Evolutionary conservation across 1,284 basidiomycete species (phyloP), one percentile per base, ranked within the genome.

Genomic region (Malassezia caprae): DNA sequence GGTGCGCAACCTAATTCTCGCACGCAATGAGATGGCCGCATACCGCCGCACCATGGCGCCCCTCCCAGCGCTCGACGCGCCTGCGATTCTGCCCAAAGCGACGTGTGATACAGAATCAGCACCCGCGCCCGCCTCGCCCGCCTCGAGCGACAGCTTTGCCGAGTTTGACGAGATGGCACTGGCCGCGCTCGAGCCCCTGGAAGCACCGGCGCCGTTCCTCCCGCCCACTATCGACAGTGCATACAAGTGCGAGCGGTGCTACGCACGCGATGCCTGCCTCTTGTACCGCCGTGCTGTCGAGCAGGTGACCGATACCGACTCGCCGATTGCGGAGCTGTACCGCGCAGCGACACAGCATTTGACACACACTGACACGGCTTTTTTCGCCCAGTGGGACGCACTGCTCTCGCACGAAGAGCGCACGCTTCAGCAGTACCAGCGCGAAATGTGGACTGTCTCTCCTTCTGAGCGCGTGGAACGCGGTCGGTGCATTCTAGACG

Each of bases 371-470:
- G 88, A 94, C 57, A 75, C 79, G 0, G 79, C 78, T 1, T 98
- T 98, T 76, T 98, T 94, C 79, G 82, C 82, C 64, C 81, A 83
- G 60, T 98, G 94, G 94, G 91, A 98, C 69, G 78, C 80, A 0
- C 79, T 96, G 10, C 80, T 98, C 51, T 80, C 86, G 1, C 77
- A 91, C 17, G 94, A 98, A 73, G 94, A 98, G 70, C 83, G 84
- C 56, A 90, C 94, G 63, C 79, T 87, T 10, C 77, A 84, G 11
- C 81, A 85, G 13, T 87, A 88, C 76, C 83, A 84, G 62, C 87
- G 87, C 60, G 91, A 98, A 69, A 79, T 98, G 8, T 99, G 93
- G 93, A 93, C 88, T 0, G 83, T 94, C 81, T 81, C 82, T 6
- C 88, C 89, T 0, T 77, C 76, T 3, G 84, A 88, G 63, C 81